Evolutionary conservation across 164 flowering plant genomes (phyloP).

Genomic region (Malania oleifera): DNA sequence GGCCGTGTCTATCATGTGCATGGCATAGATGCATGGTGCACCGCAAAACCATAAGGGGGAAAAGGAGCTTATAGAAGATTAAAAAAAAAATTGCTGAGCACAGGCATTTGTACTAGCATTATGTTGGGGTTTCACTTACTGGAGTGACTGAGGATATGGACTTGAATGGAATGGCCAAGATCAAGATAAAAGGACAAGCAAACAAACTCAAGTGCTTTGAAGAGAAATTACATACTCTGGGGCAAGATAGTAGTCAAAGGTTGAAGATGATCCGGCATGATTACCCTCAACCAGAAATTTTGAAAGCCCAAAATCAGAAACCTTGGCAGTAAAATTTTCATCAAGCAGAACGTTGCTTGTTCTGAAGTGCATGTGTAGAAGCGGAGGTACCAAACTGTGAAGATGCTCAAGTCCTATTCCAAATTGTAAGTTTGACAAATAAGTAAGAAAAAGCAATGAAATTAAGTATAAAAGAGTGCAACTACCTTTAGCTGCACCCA

Average conservation of each 20-base stretch:
- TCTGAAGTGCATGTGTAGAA: conserved; percentile 43
- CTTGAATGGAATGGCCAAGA: too few relatives aligned
- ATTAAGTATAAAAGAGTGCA: background rate
- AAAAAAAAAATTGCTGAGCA: too few relatives aligned
- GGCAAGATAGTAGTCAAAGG: conserved; percentile 36
- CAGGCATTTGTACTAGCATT: too few relatives aligned
- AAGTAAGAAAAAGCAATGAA: background rate
- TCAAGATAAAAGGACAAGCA: too few relatives aligned
- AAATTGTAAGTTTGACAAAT: background rate
- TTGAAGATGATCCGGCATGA: conserved; percentile 33
- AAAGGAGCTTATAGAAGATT: too few relatives aligned
- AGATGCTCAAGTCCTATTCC: conserved; percentile 39
- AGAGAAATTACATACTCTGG: conserved; percentile 31
- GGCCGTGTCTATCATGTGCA: too few relatives aligned
- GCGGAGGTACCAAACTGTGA: conserved; percentile 38
- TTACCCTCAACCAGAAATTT: conserved; percentile 23
- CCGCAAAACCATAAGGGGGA: too few relatives aligned
- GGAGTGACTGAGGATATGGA: too few relatives aligned
- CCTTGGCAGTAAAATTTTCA: conserved; percentile 34
- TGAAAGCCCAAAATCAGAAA: conserved; percentile 46
- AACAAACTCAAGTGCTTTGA: background rate
- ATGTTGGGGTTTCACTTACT: too few relatives aligned
- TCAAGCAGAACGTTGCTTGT: conserved; percentile 46
- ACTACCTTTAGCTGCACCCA: conserved; percentile 49
- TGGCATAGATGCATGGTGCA: too few relatives aligned